phyloP scores from a whole-genome alignment of 257 asterid species.

The Henckelia pumila region DNA sequence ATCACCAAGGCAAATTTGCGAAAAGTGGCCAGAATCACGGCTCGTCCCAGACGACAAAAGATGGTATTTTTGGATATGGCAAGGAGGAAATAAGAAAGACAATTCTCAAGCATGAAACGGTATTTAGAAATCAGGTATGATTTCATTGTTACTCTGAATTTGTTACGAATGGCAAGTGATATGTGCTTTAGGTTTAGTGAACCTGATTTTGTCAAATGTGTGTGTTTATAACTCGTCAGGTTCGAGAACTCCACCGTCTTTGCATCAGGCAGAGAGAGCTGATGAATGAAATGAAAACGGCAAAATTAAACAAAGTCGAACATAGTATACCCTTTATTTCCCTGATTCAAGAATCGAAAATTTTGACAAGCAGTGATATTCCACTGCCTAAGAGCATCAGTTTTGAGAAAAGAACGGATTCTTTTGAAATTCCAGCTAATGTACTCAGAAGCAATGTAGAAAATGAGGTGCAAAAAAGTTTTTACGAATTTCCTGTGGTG shows the following conservation, averaged over 20 bases:
- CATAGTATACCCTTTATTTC: conserved; percentile 18
- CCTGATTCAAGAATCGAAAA: conserved; percentile 16
- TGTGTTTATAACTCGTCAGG: conserved; percentile 38
- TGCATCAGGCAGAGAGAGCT: conserved; percentile 65
- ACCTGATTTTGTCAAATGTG: background rate
- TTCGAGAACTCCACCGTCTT: conserved; percentile 80
- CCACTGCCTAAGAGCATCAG: conserved; percentile 15
- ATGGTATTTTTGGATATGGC: conserved; percentile 35
- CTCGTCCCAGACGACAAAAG: conserved; percentile 20
- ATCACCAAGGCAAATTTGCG: conserved; percentile 31
- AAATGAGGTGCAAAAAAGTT: conserved; percentile 14
- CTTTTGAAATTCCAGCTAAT: conserved; percentile 33
- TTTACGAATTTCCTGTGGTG: conserved; percentile 18
- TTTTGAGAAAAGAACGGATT: conserved; percentile 21
- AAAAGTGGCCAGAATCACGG: conserved; percentile 34
- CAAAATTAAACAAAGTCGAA: conserved; percentile 22
- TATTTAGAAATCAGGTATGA: conserved; percentile 68
- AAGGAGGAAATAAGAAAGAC: conserved; percentile 51
- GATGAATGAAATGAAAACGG: conserved; percentile 47
- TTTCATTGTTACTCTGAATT: background rate
- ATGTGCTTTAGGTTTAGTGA: background rate
- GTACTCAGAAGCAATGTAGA: conserved; percentile 5
- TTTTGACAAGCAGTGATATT: conserved; percentile 20
- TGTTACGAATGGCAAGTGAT: background rate
- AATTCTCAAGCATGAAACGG: conserved; percentile 63